Evolutionary conservation across 1,139 yeast species (phyloP).

Genomic region (Scheffersomyces lignicola): DNA sequence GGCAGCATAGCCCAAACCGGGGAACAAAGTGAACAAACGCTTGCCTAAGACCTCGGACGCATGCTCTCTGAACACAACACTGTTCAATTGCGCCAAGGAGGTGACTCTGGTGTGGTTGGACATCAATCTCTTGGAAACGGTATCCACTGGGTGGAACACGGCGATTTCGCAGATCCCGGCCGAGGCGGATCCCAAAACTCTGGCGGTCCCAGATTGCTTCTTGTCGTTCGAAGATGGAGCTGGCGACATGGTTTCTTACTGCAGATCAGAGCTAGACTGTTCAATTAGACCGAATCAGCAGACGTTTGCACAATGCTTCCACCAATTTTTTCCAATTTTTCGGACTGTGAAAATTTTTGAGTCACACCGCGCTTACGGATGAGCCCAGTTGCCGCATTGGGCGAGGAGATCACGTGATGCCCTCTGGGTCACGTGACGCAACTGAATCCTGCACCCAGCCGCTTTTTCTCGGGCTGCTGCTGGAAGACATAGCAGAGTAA

Average conservation of each 20-base stretch:
- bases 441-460: slow-evolving; percentile 1
- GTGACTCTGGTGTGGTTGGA: slow-evolving; percentile 81
- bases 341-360: slow-evolving; percentile 4
- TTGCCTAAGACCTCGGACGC: slow-evolving; percentile 70
- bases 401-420: too few species aligned
- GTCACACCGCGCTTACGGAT: slow-evolving; percentile 2
- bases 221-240: slow-evolving; percentile 54
- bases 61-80: slow-evolving; percentile 82
- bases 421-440: not conserved
- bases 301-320: too few species aligned
- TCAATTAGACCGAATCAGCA: slow-evolving; percentile 22
- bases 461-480: too few species aligned
- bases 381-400: not conserved
- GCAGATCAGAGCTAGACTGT: slow-evolving; percentile 12
- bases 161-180: slow-evolving; percentile 97
- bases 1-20: slow-evolving; percentile 98
- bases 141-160: slow-evolving; percentile 98
- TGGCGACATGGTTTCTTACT: slow-evolving; percentile 46
- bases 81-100: slow-evolving; percentile 65
- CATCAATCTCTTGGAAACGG: slow-evolving; percentile 97
- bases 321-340: too few species aligned
- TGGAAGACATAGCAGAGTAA: too few species aligned
- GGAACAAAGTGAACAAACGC: slow-evolving; percentile 83
- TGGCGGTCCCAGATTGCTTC: slow-evolving; percentile 86
- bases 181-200: slow-evolving; percentile 93